Percentiles rank a stretch among this genome's conserved stretches.
Conservation (phyloP, 2,329 filamentous ascomycete species). For the Ophiosphaerella herpotricha region DNA sequence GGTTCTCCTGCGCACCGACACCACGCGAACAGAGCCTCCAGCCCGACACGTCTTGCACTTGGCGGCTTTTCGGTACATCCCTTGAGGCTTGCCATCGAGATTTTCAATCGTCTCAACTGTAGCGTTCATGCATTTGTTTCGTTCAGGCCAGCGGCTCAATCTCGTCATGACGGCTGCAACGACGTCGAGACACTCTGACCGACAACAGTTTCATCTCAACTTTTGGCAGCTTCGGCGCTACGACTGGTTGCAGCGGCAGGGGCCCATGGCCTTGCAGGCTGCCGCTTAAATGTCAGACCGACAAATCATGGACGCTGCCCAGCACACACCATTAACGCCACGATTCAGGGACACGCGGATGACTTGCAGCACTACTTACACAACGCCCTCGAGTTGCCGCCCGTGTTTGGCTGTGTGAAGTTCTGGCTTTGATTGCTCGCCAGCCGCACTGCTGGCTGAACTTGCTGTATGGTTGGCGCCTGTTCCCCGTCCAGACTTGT, state of each 20-base stretch:
- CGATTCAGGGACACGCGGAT: constrained; percentile 40
- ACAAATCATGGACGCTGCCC: constrained; percentile 37
- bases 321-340: constrained; percentile 32
- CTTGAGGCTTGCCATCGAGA: not conserved
- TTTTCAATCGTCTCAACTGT: constrained; percentile 2
- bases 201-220: constrained; percentile 34
- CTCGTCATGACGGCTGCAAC: constrained; percentile 31
- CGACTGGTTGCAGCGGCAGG: constrained; percentile 29
- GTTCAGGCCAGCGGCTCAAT: not conserved
- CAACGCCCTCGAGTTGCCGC: constrained; percentile 15
- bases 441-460: constrained; percentile 10
- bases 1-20: constrained; percentile 31
- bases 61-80: constrained; percentile 5
- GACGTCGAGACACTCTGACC: constrained; percentile 30
- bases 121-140: not conserved
- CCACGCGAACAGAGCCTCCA: constrained; percentile 25
- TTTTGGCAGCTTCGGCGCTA: constrained; percentile 22
- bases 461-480: constrained; percentile 19
- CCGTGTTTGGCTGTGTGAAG: constrained; percentile 24
- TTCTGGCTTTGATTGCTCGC: constrained; percentile 28
- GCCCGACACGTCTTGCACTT: constrained; percentile 9
- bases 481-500: constrained; percentile 10
- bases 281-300: constrained; percentile 28
- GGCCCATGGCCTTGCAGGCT: constrained; percentile 27
- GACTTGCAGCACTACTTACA: constrained; percentile 24